A percentile compares a stretch with the other conserved stretches of the same genome.
Evolutionary conservation across 371 early-diverging fungal genomes (phyloP).

Genomic region (Mortierella sp.): DNA sequence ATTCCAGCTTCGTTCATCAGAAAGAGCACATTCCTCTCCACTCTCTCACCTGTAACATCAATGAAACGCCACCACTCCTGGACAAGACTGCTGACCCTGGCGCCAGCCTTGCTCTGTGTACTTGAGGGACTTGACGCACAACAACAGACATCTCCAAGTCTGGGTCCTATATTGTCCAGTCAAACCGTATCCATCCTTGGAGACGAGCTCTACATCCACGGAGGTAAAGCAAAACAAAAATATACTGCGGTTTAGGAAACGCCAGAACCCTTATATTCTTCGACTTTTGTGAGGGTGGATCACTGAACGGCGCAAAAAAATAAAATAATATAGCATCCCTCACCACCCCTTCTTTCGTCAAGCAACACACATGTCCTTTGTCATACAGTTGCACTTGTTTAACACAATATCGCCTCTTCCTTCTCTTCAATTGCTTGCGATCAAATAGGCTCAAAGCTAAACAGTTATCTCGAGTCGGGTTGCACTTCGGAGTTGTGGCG

Average conservation of each 20-base stretch:
- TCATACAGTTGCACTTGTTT: not conserved
- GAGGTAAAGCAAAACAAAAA: conserved; percentile 33
- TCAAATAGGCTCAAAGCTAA: conserved; percentile 32
- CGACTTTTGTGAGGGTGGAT: not conserved
- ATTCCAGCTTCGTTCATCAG: not conserved
- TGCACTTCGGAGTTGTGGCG: conserved; percentile 47
- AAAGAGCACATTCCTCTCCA: not conserved
- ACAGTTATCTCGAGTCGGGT: conserved; percentile 33
- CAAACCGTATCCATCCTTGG: conserved; percentile 53
- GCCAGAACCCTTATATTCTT: not conserved
- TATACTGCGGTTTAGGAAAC: not conserved
- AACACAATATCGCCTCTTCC: not conserved
- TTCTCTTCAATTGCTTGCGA: not conserved
- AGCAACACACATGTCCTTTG: not conserved
- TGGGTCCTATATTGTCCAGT: conserved; percentile 40
- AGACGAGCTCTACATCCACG: conserved; percentile 54
- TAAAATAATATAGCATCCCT: not conserved
- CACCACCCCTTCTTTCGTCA: not conserved
- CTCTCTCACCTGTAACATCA: not conserved
- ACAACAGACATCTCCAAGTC: conserved; percentile 27
- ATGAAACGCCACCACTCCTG: conserved; percentile 29
- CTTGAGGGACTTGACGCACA: conserved; percentile 41
- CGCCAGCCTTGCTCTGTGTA: conserved; percentile 23
- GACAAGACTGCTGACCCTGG: conserved; percentile 20
- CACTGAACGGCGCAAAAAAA: not conserved